Conservation (phyloP, 352 stramenopile genomes). For the Globisporangium rhizosaccharum region DNA sequence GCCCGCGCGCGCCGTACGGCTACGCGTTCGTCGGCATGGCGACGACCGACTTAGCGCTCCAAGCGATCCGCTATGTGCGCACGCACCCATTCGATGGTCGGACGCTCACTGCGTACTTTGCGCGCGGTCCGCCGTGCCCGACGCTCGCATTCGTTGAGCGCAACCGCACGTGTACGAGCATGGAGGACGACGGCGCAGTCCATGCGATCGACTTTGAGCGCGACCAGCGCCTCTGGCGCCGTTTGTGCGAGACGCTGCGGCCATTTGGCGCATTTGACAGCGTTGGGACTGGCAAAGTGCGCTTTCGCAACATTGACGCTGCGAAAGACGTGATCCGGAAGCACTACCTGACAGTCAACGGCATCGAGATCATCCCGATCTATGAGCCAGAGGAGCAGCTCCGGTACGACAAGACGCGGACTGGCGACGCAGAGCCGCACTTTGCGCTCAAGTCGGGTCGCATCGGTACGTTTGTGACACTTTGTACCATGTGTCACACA, state of each 20-base stretch:
- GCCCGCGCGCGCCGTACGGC: slow-evolving; percentile 15
- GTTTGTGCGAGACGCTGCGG: slow-evolving; percentile 35
- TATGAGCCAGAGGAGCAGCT: slow-evolving; percentile 70
- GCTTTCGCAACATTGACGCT: slow-evolving; percentile 43
- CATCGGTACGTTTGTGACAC: slow-evolving; percentile 25
- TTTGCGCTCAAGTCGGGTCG: slow-evolving; percentile 56
- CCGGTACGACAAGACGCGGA: slow-evolving; percentile 38
- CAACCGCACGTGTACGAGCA: slow-evolving; percentile 18
- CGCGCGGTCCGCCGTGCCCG: slow-evolving; percentile 53
- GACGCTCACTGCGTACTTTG: slow-evolving; percentile 58
- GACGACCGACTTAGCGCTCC: slow-evolving; percentile 38
- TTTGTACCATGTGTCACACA: slow-evolving; percentile 5
- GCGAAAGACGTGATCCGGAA: slow-evolving; percentile 58
- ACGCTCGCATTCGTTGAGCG: slow-evolving; percentile 64
- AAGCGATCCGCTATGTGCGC: slow-evolving; percentile 45
- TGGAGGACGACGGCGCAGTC: slow-evolving; percentile 36
- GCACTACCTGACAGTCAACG: slow-evolving; percentile 37
- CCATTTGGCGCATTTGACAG: slow-evolving; percentile 43
- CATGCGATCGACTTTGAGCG: slow-evolving; percentile 40
- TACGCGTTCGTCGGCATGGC: slow-evolving; percentile 72
- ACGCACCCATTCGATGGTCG: slow-evolving; percentile 32
- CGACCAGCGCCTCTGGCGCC: slow-evolving; percentile 42
- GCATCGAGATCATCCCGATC: slow-evolving; percentile 50
- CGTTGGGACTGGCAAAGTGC: slow-evolving; percentile 36
- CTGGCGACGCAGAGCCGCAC: slow-evolving; percentile 16